Percentiles rank a stretch among this genome's conserved stretches.
Conservation (phyloP, 306 rosid genomes). For the Sesbania bispinosa region DNA sequence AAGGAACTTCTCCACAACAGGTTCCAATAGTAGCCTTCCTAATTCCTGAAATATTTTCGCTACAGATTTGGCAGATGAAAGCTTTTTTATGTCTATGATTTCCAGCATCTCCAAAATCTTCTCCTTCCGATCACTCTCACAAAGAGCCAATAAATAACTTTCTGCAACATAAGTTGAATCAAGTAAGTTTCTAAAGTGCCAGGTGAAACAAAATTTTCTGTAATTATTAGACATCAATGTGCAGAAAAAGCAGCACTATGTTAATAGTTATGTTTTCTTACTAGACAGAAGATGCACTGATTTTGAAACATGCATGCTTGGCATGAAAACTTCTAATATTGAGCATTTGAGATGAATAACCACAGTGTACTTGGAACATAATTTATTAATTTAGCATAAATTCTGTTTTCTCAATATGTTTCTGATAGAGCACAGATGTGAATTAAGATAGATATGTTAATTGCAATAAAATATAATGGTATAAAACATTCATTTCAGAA, state of each 20-base stretch:
- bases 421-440: constrained; percentile 9
- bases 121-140: constrained; percentile 60
- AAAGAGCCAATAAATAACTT: constrained; percentile 72
- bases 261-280: not conserved
- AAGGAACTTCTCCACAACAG: constrained; percentile 65
- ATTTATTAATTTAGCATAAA: not conserved
- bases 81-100: constrained; percentile 47
- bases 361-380: constrained; percentile 6
- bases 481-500: constrained; percentile 9
- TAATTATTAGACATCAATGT: too few species aligned
- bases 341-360: not conserved
- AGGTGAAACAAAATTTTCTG: constrained; percentile 29
- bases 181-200: constrained; percentile 10
- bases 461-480: not conserved
- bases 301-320: constrained; percentile 23
- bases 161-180: constrained; percentile 54
- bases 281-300: constrained; percentile 22
- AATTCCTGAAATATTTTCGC: constrained; percentile 55
- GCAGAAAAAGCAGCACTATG: not conserved
- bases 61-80: constrained; percentile 41
- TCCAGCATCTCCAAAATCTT: constrained; percentile 65
- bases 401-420: constrained; percentile 1
- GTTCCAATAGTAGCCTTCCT: constrained; percentile 62
- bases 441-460: constrained; percentile 7
- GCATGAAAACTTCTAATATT: constrained; percentile 10